These are phyloP conservation scores for Talaromyces proteolyticus DNA, from an alignment of 495 filamentous ascomycete genomes.

Conservation along the genomic window DNA sequence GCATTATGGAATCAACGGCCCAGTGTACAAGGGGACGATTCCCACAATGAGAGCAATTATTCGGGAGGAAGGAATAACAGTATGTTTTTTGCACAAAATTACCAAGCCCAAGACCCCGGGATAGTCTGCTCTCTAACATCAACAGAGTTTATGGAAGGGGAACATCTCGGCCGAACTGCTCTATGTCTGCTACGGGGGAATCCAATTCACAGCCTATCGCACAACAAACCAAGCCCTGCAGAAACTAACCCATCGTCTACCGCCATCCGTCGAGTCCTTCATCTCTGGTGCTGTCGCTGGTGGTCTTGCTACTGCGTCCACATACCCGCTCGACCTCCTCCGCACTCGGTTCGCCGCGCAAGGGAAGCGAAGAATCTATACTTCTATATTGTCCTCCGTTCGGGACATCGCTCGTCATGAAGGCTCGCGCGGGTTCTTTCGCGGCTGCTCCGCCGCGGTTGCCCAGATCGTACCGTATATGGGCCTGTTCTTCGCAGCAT, in stretches of 20 bases:
- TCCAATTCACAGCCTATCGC: slow-evolving; percentile 90
- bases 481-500: slow-evolving; percentile 89
- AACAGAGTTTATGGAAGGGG: slow-evolving; percentile 90
- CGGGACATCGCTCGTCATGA: slow-evolving; percentile 68
- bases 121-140: no score
- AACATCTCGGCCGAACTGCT: slow-evolving; percentile 92
- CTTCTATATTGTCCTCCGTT: slow-evolving; percentile 59
- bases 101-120: neutral
- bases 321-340: slow-evolving; percentile 91
- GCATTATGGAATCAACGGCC: slow-evolving; percentile 46
- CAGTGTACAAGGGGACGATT: slow-evolving; percentile 74
- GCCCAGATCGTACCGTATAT: slow-evolving; percentile 91
- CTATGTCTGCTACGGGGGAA: slow-evolving; percentile 81
- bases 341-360: slow-evolving; percentile 95
- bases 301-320: slow-evolving; percentile 70
- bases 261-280: slow-evolving; percentile 65
- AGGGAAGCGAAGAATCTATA: slow-evolving; percentile 77
- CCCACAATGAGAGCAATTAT: slow-evolving; percentile 72
- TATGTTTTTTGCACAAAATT: slow-evolving; percentile 19
- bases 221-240: slow-evolving; percentile 57
- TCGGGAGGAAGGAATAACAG: slow-evolving; percentile 68
- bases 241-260: slow-evolving; percentile 36
- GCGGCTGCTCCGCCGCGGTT: slow-evolving; percentile 72
- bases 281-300: slow-evolving; percentile 76
- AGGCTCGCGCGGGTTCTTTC: slow-evolving; percentile 75